A percentile compares a stretch with the other conserved stretches of the same genome.
Evolutionary conservation across 139 green algal species (phyloP).

Genomic region (Coelastrella sp.): DNA sequence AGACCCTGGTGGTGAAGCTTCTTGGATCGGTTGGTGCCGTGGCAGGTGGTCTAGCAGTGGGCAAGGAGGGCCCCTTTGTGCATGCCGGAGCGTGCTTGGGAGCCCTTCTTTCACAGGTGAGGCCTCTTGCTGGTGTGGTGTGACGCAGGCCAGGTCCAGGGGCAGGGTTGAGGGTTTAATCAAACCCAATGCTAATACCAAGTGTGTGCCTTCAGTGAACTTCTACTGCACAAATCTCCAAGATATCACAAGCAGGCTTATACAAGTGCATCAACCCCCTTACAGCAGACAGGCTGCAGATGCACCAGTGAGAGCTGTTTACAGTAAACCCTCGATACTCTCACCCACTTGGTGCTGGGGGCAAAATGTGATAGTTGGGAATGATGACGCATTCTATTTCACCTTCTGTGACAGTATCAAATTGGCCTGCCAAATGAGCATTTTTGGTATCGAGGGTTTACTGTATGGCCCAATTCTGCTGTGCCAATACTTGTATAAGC

Average conservation of each 20-base stretch:
- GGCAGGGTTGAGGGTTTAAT: background rate
- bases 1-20: conserved; percentile 83
- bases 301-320: background rate
- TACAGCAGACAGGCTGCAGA: background rate
- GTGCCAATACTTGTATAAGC: background rate
- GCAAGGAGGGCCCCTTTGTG: conserved; percentile 90
- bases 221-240: too few relatives aligned
- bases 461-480: too few relatives aligned
- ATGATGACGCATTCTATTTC: too few relatives aligned
- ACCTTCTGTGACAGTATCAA: too few relatives aligned
- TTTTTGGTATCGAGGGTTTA: too few relatives aligned
- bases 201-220: too few relatives aligned
- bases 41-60: conserved; percentile 82
- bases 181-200: background rate
- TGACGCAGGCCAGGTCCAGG: background rate
- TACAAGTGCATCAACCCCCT: background rate
- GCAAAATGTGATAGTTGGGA: too few relatives aligned
- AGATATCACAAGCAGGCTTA: too few relatives aligned
- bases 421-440: too few relatives aligned
- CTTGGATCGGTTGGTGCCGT: conserved; percentile 73
- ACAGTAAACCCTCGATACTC: too few relatives aligned
- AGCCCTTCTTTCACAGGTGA: conserved; percentile 67
- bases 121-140: background rate
- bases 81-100: conserved; percentile 82
- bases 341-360: too few relatives aligned